Base-by-base conservation (phyloP, 768 basidiomycete species). In the Naganishia vaughanmartiniae region DNA sequence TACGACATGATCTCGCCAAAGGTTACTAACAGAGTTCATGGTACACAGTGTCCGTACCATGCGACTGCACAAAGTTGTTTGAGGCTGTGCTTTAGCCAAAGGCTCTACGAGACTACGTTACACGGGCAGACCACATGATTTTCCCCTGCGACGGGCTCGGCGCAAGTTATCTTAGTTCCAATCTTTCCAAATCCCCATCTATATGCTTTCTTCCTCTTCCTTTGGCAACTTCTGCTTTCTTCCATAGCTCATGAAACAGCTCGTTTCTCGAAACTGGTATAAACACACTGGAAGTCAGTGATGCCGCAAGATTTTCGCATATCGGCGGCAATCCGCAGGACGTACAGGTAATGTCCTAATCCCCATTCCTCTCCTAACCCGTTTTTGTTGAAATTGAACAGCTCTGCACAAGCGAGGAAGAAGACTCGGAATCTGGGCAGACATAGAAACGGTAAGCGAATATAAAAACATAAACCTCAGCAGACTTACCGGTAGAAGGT, bases 331-430 rank as follows among this genome's bases (percentile, higher is more conserved):
- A 33, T 30, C 33, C 51, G 42, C 31, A 57, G 39, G 46, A 67
- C 71, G n/a, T 63, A 81, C 65, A 74, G 36, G 69, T 75, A 73
- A 39, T 48, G 73, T 33, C 70, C 70, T 17, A 77, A 66, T 83
- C 70, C 89, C 82, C 81, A 89, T 84, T 87, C 85, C 78, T 89
- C 83, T 14, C 89, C 89, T 4, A 77, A 77, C 74, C 88, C 84
- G 78, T 87, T 81, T 15, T 82, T 86, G 77, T 51, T 42, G 42
- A 42, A 42, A 24, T 51, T 51, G n/a, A 89, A 90, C 58, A 89
- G 82, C 76, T 89, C 89, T 0, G 87, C 86, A 74, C 87, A 88
- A 12, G 88, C 87, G 79, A 89, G 84, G 76, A 88, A 89, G 79
- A 90, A 90, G 14, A 89, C 87, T 19, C 88, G 83, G 77, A 89